Conservation (phyloP, 306 rosid species). For the Dalbergia cochinchinensis region DNA sequence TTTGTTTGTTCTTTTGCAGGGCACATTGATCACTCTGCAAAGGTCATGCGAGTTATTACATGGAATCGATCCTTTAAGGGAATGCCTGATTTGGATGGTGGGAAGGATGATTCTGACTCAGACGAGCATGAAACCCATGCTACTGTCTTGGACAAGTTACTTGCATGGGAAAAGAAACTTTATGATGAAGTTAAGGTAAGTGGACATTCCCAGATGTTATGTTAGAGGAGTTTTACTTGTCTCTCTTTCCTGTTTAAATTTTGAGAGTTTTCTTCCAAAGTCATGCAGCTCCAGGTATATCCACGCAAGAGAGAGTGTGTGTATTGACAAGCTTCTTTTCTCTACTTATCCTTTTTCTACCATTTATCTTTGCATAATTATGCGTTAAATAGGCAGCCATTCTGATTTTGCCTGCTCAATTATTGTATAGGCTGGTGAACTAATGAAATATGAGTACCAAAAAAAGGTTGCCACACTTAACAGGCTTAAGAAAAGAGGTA, state of each 20-base stretch:
- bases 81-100: constrained; percentile 60
- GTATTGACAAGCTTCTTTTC: neutral
- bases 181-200: constrained; percentile 95
- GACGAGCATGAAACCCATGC: constrained; percentile 95
- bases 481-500: constrained; percentile 75
- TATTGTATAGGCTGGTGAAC: constrained; percentile 82
- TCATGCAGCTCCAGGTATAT: constrained; percentile 14
- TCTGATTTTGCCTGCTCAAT: constrained; percentile 8
- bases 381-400: neutral
- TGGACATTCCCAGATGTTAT: neutral
- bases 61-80: constrained; percentile 93
- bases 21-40: constrained; percentile 93
- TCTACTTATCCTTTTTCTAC: constrained; percentile 20
- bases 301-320: neutral
- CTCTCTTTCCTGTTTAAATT: constrained; percentile 5
- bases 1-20: constrained; percentile 57
- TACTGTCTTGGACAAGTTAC: constrained; percentile 88
- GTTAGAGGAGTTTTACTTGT: neutral
- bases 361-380: constrained; percentile 15
- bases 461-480: constrained; percentile 77
- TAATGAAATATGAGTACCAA: constrained; percentile 93
- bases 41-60: constrained; percentile 92
- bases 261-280: constrained; percentile 1
- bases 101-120: constrained; percentile 77
- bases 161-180: constrained; percentile 98